These are phyloP conservation scores for Apophysomyces elegans DNA, from an alignment of 371 early-diverging fungal species.

Conservation along the genomic window DNA sequence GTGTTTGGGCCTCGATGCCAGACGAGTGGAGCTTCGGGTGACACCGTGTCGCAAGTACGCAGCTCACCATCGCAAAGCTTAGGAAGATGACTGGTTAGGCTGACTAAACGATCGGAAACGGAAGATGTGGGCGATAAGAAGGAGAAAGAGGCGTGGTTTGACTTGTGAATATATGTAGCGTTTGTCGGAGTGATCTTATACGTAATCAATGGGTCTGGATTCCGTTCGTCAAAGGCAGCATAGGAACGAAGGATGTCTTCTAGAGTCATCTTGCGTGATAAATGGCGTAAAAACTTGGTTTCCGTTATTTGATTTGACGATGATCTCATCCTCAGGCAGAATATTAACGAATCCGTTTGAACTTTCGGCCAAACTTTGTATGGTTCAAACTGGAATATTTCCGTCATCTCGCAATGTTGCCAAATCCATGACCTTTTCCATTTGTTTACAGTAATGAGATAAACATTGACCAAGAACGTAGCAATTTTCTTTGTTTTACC, in stretches of 20 bases:
- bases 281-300: constrained; percentile 72
- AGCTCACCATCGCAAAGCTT: constrained; percentile 53
- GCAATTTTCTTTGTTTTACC: constrained; percentile 31
- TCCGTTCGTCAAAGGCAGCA: constrained; percentile 15
- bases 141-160: constrained; percentile 47
- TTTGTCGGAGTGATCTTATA: constrained; percentile 25
- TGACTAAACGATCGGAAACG: constrained; percentile 42
- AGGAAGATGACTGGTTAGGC: constrained; percentile 45
- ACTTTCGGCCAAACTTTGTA: constrained; percentile 70
- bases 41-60: constrained; percentile 25
- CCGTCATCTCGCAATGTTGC: constrained; percentile 55
- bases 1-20: constrained; percentile 75
- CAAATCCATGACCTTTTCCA: constrained; percentile 59
- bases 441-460: neutral
- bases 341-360: constrained; percentile 70
- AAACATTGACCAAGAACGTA: neutral
- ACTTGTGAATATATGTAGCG: constrained; percentile 14
- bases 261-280: constrained; percentile 31
- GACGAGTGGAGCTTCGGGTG: constrained; percentile 42
- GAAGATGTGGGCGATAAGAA: constrained; percentile 56
- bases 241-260: constrained; percentile 30
- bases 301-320: constrained; percentile 91
- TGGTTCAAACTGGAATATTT: constrained; percentile 67
- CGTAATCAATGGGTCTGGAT: constrained; percentile 16
- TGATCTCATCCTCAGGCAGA: constrained; percentile 46